These are phyloP conservation scores for Monilinia laxa DNA, from an alignment of 2,329 filamentous ascomycete genomes.

Conservation along the genomic window DNA sequence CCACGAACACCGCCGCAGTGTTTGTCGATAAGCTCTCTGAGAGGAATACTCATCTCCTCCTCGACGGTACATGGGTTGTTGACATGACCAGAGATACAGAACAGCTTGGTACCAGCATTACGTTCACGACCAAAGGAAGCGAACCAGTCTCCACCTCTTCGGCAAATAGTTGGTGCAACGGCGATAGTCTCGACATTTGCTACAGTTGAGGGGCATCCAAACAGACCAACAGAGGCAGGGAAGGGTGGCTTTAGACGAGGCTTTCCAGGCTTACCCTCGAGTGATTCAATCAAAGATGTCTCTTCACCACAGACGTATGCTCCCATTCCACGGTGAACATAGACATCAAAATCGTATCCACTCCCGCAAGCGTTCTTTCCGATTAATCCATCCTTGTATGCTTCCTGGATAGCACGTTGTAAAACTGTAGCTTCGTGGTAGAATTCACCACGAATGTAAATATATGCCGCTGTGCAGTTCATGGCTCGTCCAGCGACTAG, in stretches of 20 bases:
- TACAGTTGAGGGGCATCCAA: constrained; percentile 96
- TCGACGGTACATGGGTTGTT: constrained; percentile 98
- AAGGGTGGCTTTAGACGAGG: constrained; percentile 98
- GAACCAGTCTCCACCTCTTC: constrained; percentile 91
- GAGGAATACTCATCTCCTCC: constrained; percentile 98
- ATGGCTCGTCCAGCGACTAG: constrained; percentile 94
- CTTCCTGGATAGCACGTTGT: constrained; percentile 95
- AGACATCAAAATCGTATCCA: constrained; percentile 98
- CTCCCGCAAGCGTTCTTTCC: constrained; percentile 97
- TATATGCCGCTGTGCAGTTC: constrained; percentile 98
- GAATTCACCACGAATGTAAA: constrained; percentile 99
- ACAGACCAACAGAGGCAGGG: constrained; percentile 93
- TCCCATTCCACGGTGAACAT: constrained; percentile 92
- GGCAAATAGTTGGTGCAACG: constrained; percentile 92
- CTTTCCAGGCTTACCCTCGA: constrained; percentile 98
- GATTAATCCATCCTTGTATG: constrained; percentile 89
- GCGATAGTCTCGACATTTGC: constrained; percentile 98
- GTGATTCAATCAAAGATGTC: constrained; percentile 94
- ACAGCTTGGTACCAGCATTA: constrained; percentile 96
- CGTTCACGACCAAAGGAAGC: constrained; percentile 90
- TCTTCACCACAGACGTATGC: constrained; percentile 98
- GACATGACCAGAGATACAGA: constrained; percentile 97
- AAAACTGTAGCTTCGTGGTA: constrained; percentile 92
- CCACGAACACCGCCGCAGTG: constrained; percentile 96
- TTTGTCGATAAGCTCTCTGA: constrained; percentile 94